Evolutionary conservation across 768 basidiomycete species (phyloP), one percentile per base, ranked within the genome.

Genomic region (Naganishia vaughanmartiniae): DNA sequence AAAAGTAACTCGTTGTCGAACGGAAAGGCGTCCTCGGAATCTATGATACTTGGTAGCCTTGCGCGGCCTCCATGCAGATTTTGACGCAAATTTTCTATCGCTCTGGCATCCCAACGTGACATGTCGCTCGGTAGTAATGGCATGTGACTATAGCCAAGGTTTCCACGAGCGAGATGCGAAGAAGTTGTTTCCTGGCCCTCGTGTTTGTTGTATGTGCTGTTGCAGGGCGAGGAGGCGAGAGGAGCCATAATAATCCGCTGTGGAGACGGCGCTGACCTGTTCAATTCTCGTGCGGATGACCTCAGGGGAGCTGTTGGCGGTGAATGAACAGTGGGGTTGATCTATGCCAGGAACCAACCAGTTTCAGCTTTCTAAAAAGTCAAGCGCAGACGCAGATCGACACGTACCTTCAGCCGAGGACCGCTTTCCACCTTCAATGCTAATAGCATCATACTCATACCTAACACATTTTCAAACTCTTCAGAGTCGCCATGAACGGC

Each of bases 381-480:
- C 48, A 21, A 26, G n/a, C 4, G n/a, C 4, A 51, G n/a, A n/a
- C 42, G 30, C 33, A 26, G 33, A 55, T 9, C 6, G n/a, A 14
- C 10, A 17, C 60, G 21, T 63, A 30, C 60, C 42, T 63, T 63
- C 19, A 45, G 21, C 4, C 60, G 60, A 4, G 42, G 21, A 21
- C 60, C 39, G 30, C 19, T 45, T 30, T 63, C 60, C 39, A 63
- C 3, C 24, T 26, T 42, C 30, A 26, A 19, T 15, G 60, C 19
- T 26, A 63, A 45, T n/a, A 42, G 60, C 60, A 63, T 63, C 24
- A 63, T 63, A 4, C 36, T 30, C n/a, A 42, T 45, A 2, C 60
- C 60, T 2, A 63, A 26, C 39, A 63, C 39, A 45, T 63, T 63
- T 46, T 63, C 60, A 17, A 63, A 63, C 4, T 63, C 60, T 34